Evolutionary conservation across 495 filamentous ascomycete genomes (phyloP), one percentile per base, ranked within the genome.

Genomic region (Lasiosphaeria miniovina): DNA sequence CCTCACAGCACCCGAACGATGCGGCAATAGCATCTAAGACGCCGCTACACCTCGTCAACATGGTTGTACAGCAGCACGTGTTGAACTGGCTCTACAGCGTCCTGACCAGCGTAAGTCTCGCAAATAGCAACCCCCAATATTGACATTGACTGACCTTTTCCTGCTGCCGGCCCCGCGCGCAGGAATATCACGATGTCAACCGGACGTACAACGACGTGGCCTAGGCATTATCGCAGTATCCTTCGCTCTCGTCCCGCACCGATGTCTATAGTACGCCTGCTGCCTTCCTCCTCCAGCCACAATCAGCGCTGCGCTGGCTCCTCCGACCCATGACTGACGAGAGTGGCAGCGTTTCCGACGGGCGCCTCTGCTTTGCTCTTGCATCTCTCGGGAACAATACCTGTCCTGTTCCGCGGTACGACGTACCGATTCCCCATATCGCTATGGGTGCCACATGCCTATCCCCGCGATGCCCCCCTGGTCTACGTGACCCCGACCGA

Each of bases 41-140:
- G 12, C 46, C 38, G 53, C 57, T 52, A 36, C 55, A 15, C 49
- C 49, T 10, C 43, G 50, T 43, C 55, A 93, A 88, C 82, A 88
- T 90, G 74, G 79, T 86, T 57, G 89, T 96, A 63, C 86, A 90
- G 61, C 92, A 94, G 68, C 88, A 91, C 73, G 87, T 95, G 46
- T 81, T 98, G 56, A 90, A 90, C 71, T 98, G 94, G 94, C 86
- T 98, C 2, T 95, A 96, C 75, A 94, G 88, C 71, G 87, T 96
- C 49, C 70, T 98, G 57, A 88, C 83, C 41, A 90, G 87, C 73
- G 93, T 94, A 77, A 68, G 77, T 60, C 55, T 46, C n/a, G n/a
- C 55, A n/a, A 36, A 24, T 54, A 9, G 4, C 50, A 36, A 6
- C 14, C n/a, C n/a, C n/a, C n/a, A n/a, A n/a, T n/a, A n/a, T 15